A percentile compares a stretch with the other conserved stretches of the same genome.
These are phyloP conservation scores for Pistacia vera DNA, from an alignment of 345 rosid genomes.

Conservation along the genomic window DNA sequence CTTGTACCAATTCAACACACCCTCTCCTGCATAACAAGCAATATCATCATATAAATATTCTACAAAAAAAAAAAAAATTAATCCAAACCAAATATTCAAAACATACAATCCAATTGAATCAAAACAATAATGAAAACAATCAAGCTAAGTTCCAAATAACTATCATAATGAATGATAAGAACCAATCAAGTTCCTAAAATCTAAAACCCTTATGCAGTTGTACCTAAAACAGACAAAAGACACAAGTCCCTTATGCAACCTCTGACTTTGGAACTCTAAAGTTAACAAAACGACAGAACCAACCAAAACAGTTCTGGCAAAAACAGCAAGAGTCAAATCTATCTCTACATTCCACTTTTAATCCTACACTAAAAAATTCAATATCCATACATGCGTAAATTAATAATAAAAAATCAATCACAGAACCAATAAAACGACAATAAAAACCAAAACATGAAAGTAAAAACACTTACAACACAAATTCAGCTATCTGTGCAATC, in stretches of 20 bases:
- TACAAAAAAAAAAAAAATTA: background rate
- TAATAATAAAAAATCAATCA: background rate
- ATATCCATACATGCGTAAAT: background rate
- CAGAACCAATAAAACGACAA: constrained; percentile 5
- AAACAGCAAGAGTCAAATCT: constrained; percentile 28
- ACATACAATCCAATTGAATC: background rate
- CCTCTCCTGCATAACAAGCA: constrained; percentile 25
- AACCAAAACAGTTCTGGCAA: background rate
- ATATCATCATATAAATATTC: background rate
- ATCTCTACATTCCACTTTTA: constrained; percentile 22
- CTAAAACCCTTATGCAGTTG: constrained; percentile 20
- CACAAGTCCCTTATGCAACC: background rate
- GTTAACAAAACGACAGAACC: constrained; percentile 13
- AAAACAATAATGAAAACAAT: background rate
- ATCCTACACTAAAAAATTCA: constrained; percentile 9
- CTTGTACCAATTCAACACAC: constrained; percentile 8
- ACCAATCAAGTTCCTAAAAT: background rate
- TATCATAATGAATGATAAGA: background rate
- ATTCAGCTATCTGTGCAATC: constrained; percentile 17
- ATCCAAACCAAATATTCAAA: background rate
- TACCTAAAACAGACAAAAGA: constrained; percentile 5
- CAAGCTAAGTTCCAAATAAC: constrained; percentile 3
- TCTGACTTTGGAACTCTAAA: constrained; percentile 1
- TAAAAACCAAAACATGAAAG: background rate
- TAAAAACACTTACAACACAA: constrained; percentile 34